phyloP scores from a whole-genome alignment of 2,329 filamentous ascomycete genomes.

The Passalora sequoiae region DNA sequence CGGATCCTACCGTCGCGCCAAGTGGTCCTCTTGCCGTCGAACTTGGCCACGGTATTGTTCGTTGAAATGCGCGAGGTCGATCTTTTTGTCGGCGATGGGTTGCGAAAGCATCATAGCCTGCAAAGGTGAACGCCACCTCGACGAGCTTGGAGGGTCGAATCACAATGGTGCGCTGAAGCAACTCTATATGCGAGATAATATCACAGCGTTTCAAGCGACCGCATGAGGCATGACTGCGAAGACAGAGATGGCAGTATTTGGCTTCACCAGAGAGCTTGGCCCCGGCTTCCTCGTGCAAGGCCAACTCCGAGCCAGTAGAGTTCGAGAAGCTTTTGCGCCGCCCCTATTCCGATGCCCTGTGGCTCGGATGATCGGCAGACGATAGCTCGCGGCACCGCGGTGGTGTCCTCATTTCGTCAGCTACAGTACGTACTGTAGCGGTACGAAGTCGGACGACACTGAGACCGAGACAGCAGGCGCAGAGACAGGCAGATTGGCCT shows the following conservation, averaged over 20 bases:
- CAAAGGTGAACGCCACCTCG: constrained; percentile 20
- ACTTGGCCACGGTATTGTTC: neutral
- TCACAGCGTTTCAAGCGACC: constrained; percentile 16
- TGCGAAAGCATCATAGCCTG: constrained; percentile 6
- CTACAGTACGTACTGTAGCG: no score
- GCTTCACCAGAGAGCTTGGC: no score
- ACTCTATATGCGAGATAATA: constrained; percentile 18
- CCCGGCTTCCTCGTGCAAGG: neutral
- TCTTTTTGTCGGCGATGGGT: neutral
- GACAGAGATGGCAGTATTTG: constrained; percentile 7
- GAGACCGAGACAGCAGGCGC: no score
- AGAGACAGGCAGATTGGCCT: no score
- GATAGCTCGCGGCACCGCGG: neutral
- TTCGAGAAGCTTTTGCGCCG: neutral
- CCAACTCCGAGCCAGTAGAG: constrained; percentile 2
- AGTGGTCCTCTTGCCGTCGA: neutral
- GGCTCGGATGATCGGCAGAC: constrained; percentile 5
- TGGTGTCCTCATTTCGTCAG: no score
- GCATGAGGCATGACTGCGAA: constrained; percentile 3
- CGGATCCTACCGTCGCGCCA: constrained; percentile 15
- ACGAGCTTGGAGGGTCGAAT: constrained; percentile 1
- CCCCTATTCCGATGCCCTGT: neutral
- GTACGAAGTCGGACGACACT: no score
- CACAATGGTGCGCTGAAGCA: constrained; percentile 9
- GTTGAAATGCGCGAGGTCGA: neutral